Base-by-base conservation (phyloP, 352 stramenopile species). In the Phytophthora sansomeana region DNA sequence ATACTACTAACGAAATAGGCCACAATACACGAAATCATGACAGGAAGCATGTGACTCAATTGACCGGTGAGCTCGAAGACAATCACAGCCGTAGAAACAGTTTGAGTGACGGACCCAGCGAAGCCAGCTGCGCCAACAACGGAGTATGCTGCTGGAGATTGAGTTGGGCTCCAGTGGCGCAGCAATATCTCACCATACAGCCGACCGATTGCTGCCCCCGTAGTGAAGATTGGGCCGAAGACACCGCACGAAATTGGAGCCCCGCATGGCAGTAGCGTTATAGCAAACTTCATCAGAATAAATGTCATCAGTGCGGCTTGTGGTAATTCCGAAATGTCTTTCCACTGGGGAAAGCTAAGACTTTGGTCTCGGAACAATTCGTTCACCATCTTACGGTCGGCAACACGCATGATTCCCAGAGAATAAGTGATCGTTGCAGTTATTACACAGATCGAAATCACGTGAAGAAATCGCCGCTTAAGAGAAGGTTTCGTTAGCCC, bases 61-160 rank as follows among this genome's bases (percentile, higher is more conserved):
- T 95, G 87, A 0, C 87, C 87, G 6, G 87, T 95, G 29, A 95
- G 72, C 43, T 95, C 87, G 39, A 95, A 95, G 47, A 98, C 90
- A 33, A 95, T 92, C 24, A 95, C 85, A 2, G 87, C 82, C 2
- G 85, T 95, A 0, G 87, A 97, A 16, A 98, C 85, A 4, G 94
- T 96, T 38, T 94, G 74, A 1, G 95, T 98, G 2, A 95, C 93
- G 0, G 90, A 96, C 0, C 91, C 91, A 6, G 92, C 75, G 55
- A 98, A 97, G 42, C 90, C 87, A n/a, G 94, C 94, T 13, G 93
- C 95, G 0, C 94, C 95, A 2, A 98, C 92, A n/a, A 98, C 83
- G 0, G 94, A 90, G 43, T 97, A 98, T 16, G 87, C 90, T 1
- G 85, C 83, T 14, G 85, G 83, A 1, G 77, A 90, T 61, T 93